phyloP scores from a whole-genome alignment of 2,329 filamentous ascomycete genomes.

The Ophiocordyceps unilateralis region DNA sequence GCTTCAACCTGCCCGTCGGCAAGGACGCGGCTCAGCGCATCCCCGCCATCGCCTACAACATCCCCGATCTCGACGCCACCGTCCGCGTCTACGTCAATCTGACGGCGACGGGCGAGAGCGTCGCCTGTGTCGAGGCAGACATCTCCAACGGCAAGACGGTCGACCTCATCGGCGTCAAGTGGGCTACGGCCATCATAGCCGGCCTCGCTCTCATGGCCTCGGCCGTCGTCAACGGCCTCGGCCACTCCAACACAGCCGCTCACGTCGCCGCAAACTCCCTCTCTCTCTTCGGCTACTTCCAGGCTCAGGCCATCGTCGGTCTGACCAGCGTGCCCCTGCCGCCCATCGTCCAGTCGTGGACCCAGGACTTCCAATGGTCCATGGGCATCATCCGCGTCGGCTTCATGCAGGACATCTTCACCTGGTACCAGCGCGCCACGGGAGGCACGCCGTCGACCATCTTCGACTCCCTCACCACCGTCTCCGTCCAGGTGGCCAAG shows the following conservation, averaged over 20 bases:
- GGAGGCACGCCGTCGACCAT: slow-evolving; percentile 70
- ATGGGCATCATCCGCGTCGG: slow-evolving; percentile 82
- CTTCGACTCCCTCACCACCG: slow-evolving; percentile 53
- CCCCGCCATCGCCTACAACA: slow-evolving; percentile 70
- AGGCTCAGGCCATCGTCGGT: slow-evolving; percentile 81
- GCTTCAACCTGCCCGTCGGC: slow-evolving; percentile 47
- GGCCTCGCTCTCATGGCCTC: slow-evolving; percentile 71
- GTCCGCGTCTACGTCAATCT: slow-evolving; percentile 70
- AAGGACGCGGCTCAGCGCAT: slow-evolving; percentile 43
- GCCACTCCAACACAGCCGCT: slow-evolving; percentile 84
- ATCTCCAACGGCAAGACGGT: slow-evolving; percentile 89
- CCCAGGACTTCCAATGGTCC: slow-evolving; percentile 95
- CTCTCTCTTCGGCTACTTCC: slow-evolving; percentile 90
- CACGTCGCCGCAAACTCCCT: slow-evolving; percentile 88
- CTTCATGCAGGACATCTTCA: slow-evolving; percentile 80
- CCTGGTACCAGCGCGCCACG: slow-evolving; percentile 90
- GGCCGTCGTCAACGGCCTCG: slow-evolving; percentile 74
- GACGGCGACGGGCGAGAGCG: slow-evolving; percentile 38
- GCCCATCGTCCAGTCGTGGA: slow-evolving; percentile 82
- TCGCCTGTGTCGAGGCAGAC: slow-evolving; percentile 76
- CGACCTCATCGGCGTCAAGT: slow-evolving; percentile 73
- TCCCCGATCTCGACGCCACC: slow-evolving; percentile 80
- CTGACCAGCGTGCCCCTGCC: slow-evolving; percentile 68
- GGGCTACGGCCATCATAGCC: slow-evolving; percentile 76
- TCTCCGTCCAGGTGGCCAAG: slow-evolving; percentile 73